phyloP scores from a whole-genome alignment of 305 asterid genomes.

The Striga hermonthica region DNA sequence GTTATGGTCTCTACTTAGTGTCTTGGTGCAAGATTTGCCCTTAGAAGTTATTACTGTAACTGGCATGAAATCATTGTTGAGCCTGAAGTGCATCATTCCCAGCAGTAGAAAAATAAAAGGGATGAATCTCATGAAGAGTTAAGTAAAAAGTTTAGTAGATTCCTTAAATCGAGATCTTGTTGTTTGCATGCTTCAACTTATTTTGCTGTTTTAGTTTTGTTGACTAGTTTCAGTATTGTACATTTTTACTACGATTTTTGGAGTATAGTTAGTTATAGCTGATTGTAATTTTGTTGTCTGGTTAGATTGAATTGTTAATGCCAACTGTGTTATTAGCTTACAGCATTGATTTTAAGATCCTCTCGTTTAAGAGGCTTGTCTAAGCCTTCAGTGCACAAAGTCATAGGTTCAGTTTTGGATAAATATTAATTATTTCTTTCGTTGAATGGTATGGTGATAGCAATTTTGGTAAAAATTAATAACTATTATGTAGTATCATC shows the following conservation, averaged over 20 bases:
- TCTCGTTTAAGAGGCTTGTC: neutral
- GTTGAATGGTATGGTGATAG: neutral
- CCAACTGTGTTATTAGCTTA: neutral
- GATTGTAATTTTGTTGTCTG: neutral
- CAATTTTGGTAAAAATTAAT: neutral
- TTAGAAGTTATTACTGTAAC: neutral
- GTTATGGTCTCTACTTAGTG: neutral
- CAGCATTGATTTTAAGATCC: neutral
- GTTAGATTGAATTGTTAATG: neutral
- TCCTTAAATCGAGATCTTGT: neutral
- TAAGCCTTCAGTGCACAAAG: neutral
- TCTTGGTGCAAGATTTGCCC: neutral
- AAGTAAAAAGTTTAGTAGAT: neutral
- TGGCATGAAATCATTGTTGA: neutral
- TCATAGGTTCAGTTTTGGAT: neutral
- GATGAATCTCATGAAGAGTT: neutral
- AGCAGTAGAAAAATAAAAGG: neutral
- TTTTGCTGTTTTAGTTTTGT: neutral
- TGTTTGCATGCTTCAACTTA: neutral
- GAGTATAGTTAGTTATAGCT: neutral
- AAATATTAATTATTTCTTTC: neutral
- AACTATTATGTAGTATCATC: neutral
- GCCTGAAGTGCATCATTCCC: neutral
- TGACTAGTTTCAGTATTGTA: neutral
- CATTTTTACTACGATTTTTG: neutral